Percentiles rank a stretch among this genome's conserved stretches.
Evolutionary conservation across 495 filamentous ascomycete genomes (phyloP).

Genomic region (Collariella sp.): DNA sequence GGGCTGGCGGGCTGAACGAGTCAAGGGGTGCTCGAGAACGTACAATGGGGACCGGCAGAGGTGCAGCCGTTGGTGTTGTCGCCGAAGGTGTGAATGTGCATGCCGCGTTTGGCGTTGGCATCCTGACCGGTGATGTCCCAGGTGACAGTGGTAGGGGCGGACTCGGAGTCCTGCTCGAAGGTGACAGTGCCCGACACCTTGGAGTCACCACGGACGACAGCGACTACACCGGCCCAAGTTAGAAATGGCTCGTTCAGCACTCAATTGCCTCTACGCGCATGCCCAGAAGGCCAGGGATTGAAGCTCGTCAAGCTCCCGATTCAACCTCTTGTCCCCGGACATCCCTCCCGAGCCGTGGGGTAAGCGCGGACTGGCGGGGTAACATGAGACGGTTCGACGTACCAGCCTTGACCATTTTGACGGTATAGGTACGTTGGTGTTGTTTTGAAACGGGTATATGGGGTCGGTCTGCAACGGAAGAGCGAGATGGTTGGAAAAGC

Average conservation of each 20-base stretch:
- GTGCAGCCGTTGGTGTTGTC: slow-evolving; percentile 99
- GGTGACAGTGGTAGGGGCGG: slow-evolving; percentile 68
- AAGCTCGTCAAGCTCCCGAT: background rate
- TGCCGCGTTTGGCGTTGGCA: slow-evolving; percentile 87
- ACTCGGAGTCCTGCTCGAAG: slow-evolving; percentile 86
- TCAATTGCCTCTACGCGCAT: slow-evolving; percentile 1
- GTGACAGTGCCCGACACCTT: slow-evolving; percentile 84
- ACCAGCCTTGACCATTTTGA: slow-evolving; percentile 94
- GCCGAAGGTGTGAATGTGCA: slow-evolving; percentile 97
- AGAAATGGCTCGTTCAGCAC: slow-evolving; percentile 18
- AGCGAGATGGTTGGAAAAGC: slow-evolving; percentile 1
- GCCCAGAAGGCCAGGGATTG: slow-evolving; percentile 1
- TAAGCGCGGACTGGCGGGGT: slow-evolving; percentile 19
- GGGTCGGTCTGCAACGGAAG: background rate
- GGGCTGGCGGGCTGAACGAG: background rate
- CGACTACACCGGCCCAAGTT: slow-evolving; percentile 50
- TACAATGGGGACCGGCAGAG: slow-evolving; percentile 92
- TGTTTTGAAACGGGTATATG: background rate
- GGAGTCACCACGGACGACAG: slow-evolving; percentile 93
- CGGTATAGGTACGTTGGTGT: slow-evolving; percentile 18
- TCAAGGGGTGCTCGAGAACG: slow-evolving; percentile 22
- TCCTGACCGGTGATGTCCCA: slow-evolving; percentile 92
- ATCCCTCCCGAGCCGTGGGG: slow-evolving; percentile 2
- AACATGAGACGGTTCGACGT: slow-evolving; percentile 38
- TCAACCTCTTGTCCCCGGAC: slow-evolving; percentile 5